phyloP scores from a whole-genome alignment of 306 rosid genomes.

The Quercus bicolor region DNA sequence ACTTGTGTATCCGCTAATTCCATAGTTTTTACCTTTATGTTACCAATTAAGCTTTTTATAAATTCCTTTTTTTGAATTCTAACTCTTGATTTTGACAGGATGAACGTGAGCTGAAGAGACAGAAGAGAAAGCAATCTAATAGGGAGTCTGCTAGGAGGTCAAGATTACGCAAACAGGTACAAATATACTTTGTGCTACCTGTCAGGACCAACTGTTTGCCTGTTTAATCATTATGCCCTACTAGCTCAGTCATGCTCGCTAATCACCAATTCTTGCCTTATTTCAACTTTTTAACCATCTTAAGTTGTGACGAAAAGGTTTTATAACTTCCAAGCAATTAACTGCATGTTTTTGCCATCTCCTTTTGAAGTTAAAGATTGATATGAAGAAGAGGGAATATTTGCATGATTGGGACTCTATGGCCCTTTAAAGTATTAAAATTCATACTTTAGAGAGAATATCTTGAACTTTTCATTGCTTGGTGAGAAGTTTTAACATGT shows the following conservation, averaged over 20 bases:
- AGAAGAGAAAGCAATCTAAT: constrained; percentile 96
- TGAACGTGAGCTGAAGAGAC: constrained; percentile 92
- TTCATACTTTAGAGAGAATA: neutral
- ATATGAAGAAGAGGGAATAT: neutral
- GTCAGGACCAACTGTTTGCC: neutral
- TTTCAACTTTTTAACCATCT: neutral
- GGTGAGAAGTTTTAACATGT: neutral
- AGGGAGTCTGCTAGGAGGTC: constrained; percentile 99
- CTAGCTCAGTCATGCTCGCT: neutral
- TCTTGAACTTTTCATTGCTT: neutral
- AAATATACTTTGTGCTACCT: neutral
- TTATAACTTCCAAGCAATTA: neutral
- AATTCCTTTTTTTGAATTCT: neutral
- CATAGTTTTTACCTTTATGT: neutral
- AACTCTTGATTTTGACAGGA: constrained; percentile 52
- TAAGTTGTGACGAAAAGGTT: neutral
- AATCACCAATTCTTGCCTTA: neutral
- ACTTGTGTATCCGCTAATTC: neutral
- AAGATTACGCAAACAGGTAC: constrained; percentile 95
- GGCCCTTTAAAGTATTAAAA: neutral
- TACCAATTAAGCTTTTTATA: neutral
- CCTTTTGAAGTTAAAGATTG: neutral
- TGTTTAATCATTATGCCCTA: neutral
- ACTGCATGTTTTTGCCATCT: neutral
- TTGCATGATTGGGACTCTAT: neutral